Evolutionary conservation across 345 rosid genomes (phyloP).

Genomic region (Litchi chinensis): DNA sequence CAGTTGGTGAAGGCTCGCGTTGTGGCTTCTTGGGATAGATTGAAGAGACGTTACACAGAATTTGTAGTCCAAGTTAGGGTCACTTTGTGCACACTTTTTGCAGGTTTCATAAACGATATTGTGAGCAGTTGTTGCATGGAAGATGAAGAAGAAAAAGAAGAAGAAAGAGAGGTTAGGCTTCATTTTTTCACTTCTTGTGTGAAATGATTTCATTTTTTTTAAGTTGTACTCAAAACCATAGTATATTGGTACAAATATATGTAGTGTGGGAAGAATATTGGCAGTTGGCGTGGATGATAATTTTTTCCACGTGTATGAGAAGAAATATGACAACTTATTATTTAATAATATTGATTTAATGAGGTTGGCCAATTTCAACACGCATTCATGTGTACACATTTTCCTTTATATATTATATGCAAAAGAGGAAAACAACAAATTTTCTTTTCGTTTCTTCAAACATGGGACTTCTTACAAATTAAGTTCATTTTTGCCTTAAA

Average conservation of each 20-base stretch:
- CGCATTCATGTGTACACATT: too few relatives aligned
- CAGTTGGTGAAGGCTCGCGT: conserved; percentile 40
- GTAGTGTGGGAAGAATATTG: neutral
- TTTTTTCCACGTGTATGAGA: neutral
- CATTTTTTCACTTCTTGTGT: conserved; percentile 19
- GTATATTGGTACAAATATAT: neutral
- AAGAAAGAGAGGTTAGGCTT: conserved; percentile 9
- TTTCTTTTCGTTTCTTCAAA: too few relatives aligned
- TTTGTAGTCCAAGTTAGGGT: conserved; percentile 45
- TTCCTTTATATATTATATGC: too few relatives aligned
- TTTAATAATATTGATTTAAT: too few relatives aligned
- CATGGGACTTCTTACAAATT: too few relatives aligned
- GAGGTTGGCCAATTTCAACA: too few relatives aligned
- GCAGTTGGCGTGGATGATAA: neutral
- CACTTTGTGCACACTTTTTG: conserved; percentile 37
- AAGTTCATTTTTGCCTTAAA: too few relatives aligned
- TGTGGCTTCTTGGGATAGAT: conserved; percentile 32
- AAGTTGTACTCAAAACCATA: neutral
- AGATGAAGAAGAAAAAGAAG: conserved; percentile 10
- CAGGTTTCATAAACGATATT: conserved; percentile 48
- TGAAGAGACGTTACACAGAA: conserved; percentile 51
- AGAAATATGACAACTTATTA: neutral
- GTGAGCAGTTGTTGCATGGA: conserved; percentile 15
- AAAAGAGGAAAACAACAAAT: too few relatives aligned
- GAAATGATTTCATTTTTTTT: neutral